These are phyloP conservation scores for Boletus rufocinnamomeus DNA, from an alignment of 768 basidiomycete genomes.

Conservation along the genomic window DNA sequence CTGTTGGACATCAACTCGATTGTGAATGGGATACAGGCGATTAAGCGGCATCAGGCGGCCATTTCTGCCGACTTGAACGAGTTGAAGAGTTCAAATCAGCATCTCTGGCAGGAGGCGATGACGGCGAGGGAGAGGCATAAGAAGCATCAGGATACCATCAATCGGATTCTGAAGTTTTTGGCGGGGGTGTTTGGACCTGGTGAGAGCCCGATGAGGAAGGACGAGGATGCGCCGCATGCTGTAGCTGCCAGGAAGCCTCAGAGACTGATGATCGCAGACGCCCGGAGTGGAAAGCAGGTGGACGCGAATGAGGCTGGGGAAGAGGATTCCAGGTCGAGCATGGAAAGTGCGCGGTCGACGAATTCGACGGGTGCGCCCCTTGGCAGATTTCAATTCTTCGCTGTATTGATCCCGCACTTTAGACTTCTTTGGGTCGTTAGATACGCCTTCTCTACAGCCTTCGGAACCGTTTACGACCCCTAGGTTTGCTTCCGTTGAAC, in stretches of 20 bases:
- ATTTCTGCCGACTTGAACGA: slow-evolving; percentile 89
- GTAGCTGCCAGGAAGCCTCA: slow-evolving; percentile 53
- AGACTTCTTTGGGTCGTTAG: slow-evolving; percentile 48
- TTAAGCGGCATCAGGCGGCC: slow-evolving; percentile 91
- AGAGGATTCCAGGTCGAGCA: slow-evolving; percentile 38
- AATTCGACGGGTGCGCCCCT: slow-evolving; percentile 14
- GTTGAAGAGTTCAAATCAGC: slow-evolving; percentile 82
- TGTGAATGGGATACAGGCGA: slow-evolving; percentile 77
- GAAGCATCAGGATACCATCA: slow-evolving; percentile 95
- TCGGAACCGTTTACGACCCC: slow-evolving; percentile 34
- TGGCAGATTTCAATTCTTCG: not conserved
- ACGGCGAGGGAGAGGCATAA: slow-evolving; percentile 77
- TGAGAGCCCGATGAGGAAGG: slow-evolving; percentile 40
- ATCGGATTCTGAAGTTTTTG: slow-evolving; percentile 91
- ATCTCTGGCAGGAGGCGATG: slow-evolving; percentile 92
- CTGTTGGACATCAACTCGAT: slow-evolving; percentile 77
- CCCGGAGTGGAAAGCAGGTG: slow-evolving; percentile 38
- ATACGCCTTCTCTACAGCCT: slow-evolving; percentile 45
- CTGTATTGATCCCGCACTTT: slow-evolving; percentile 3
- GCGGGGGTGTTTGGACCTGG: slow-evolving; percentile 83
- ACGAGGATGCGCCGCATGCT: slow-evolving; percentile 39
- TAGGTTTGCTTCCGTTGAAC: slow-evolving; percentile 32
- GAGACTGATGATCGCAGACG: slow-evolving; percentile 70
- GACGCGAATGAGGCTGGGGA: slow-evolving; percentile 42
- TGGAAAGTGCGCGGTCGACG: slow-evolving; percentile 29